Base-by-base conservation (phyloP, 805 yeast genomes). In the Limtongozyma cylindracea region DNA sequence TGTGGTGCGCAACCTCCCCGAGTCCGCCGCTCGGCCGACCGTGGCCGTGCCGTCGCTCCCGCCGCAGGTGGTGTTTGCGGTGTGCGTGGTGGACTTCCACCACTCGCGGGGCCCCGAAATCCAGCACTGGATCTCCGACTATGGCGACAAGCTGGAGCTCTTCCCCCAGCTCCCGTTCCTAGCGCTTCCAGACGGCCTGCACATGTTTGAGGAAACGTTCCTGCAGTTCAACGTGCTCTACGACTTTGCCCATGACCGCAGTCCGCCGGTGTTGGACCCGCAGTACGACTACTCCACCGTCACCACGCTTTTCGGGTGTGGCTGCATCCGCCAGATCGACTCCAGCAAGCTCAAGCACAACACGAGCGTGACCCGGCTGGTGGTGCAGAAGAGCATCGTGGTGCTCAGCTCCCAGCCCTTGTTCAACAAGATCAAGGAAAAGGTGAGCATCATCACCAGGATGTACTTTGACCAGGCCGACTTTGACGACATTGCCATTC, bases 131-230 rank as follows among this genome's bases (percentile, higher is more conserved):
- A 37, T 37, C 22, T 55, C 69, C 11, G 64, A 60, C 34, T 47
- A 48, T 26, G 32, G 38, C 17, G 45, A 45, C 12, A 43, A 47
- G 19, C 15, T 6, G 15, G 15, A 5, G 15, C 45, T 72, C 11
- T 88, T 94, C 82, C 80, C 88, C 8, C 66, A 70, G 35, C 45
- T 88, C 19, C 91, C 98, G 3, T 88, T 88, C 37, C 95, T 82
- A 39, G 91, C 94, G 2, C 48, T 88, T 12, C 96, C 98, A 0
- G 98, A 88, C 44, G 96, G 96, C 4, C 70, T 91, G 3, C 98
- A 88, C 41, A 56, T 82, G 12, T 84, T 69, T 38, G 91, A 80
- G 38, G 96, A 88, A 41, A 80, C 92, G 1, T 78, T 82, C 37
- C 70, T 92, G 12, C 77, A 77, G 38, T 84, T 84, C 45, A 82